A percentile compares a stretch with the other conserved stretches of the same genome.
Conservation (phyloP, 345 rosid genomes). For the Iberis pinnata region DNA sequence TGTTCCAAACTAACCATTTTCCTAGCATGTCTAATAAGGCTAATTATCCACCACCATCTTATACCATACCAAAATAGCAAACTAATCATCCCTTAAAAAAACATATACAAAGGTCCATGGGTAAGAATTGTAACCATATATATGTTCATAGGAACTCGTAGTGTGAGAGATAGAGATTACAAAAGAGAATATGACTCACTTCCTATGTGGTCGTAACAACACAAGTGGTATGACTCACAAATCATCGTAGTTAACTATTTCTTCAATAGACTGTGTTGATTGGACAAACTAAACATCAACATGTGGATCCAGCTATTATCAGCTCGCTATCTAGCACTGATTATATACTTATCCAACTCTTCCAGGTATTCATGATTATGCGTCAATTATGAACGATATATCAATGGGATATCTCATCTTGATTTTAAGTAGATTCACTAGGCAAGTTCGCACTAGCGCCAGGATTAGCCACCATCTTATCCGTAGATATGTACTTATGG, state of each 20-base stretch:
- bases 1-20: not conserved
- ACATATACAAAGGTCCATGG: constrained; percentile 2
- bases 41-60: not conserved
- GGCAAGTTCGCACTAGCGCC: not conserved
- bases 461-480: not conserved
- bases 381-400: not conserved
- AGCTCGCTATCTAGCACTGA: not conserved
- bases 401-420: not conserved
- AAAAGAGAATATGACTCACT: not conserved
- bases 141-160: constrained; percentile 3
- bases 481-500: not conserved
- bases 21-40: not conserved
- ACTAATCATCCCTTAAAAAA: not conserved
- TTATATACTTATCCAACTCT: not conserved
- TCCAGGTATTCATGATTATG: not conserved
- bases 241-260: not conserved
- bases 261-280: not conserved
- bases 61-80: not conserved
- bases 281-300: not conserved
- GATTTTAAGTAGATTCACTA: no score
- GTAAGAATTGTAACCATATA: not conserved
- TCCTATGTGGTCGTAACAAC: not conserved
- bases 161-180: not conserved
- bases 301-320: not conserved
- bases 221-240: constrained; percentile 9